Evolutionary conservation across 2,329 filamentous ascomycete species (phyloP), one percentile per base, ranked within the genome.

Genomic region (Cladosporium sp.): DNA sequence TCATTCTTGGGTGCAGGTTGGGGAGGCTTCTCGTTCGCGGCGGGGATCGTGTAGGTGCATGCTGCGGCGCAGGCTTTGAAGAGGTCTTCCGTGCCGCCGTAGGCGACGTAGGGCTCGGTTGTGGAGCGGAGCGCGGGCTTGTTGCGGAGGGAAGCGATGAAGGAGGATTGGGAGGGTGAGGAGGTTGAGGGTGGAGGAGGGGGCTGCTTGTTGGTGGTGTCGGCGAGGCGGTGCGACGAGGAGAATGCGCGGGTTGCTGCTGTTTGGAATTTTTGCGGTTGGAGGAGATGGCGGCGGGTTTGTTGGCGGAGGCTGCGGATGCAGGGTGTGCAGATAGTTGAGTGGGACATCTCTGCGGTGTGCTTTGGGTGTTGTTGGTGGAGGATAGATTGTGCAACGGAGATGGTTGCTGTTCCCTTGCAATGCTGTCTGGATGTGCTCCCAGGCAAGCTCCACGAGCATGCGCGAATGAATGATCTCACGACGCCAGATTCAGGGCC

Each of bases 21-120:
- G 3, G 82, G 81, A 60, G 85, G 85, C 59, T 85, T 77, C 11
- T 57, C 54, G 46, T 80, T 74, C 50, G 82, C 77, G 59, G 86
- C 78, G 2, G 86, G 81, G 53, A 95, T 88, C 49, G 75, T 81
- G 70, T 96, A 96, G 56, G 84, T 81, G 43, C 87, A 90, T 58
- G 87, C 82, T 54, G 72, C 73, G 8, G 84, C 80, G 71, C 89
- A 95, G 57, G 82, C 78, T 66, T 86, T 84, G 74, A 89, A 91
- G 54, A 96, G 76, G 54, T 80, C 76, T 72, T 95, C 85, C 22
- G 89, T 93, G 46, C 83, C 82, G 55, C 83, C 85, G 66, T 93
- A 87, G 33, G 90, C 87, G 51, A 86, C 80, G 68, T 96, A 96
- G 10, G 82, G 83, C 63, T 85, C 82, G 8, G 77, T 78, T 1